These are phyloP conservation scores for Populus simonii DNA, from an alignment of 345 rosid genomes.

Conservation along the genomic window DNA sequence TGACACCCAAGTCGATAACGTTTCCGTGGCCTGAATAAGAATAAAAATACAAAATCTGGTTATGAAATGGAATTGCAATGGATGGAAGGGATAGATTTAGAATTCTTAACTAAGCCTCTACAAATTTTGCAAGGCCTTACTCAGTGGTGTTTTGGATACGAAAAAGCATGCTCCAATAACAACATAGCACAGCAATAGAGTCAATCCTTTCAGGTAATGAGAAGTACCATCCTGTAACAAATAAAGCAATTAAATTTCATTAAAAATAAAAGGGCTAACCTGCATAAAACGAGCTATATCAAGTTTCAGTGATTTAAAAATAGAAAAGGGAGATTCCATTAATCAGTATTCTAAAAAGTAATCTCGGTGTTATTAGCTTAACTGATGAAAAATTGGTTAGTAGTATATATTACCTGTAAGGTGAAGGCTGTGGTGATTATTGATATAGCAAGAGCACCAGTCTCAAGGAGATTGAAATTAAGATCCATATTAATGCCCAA, in stretches of 20 bases:
- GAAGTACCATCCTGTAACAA: constrained; percentile 78
- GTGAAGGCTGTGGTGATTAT: constrained; percentile 68
- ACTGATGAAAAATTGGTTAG: not conserved
- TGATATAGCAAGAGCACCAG: constrained; percentile 68
- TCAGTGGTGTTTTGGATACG: constrained; percentile 41
- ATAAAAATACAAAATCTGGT: not conserved
- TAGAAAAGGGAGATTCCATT: not conserved
- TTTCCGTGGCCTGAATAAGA: constrained; percentile 24
- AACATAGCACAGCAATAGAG: constrained; percentile 62
- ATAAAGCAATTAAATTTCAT: not conserved
- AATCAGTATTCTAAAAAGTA: not conserved
- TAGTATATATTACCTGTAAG: constrained; percentile 50
- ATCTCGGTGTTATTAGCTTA: not conserved
- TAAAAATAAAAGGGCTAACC: not conserved
- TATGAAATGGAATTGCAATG: not conserved
- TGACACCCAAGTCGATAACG: constrained; percentile 18
- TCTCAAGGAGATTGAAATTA: constrained; percentile 72
- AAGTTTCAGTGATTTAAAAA: not conserved
- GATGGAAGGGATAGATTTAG: not conserved
- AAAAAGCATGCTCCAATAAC: constrained; percentile 81
- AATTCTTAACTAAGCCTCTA: not conserved
- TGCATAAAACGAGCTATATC: not conserved
- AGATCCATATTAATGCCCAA: constrained; percentile 82
- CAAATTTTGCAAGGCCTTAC: constrained; percentile 28
- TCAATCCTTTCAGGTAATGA: constrained; percentile 82